Evolutionary conservation across 768 basidiomycete genomes (phyloP), one percentile per base, ranked within the genome.

Genomic region (Russula olivacea): DNA sequence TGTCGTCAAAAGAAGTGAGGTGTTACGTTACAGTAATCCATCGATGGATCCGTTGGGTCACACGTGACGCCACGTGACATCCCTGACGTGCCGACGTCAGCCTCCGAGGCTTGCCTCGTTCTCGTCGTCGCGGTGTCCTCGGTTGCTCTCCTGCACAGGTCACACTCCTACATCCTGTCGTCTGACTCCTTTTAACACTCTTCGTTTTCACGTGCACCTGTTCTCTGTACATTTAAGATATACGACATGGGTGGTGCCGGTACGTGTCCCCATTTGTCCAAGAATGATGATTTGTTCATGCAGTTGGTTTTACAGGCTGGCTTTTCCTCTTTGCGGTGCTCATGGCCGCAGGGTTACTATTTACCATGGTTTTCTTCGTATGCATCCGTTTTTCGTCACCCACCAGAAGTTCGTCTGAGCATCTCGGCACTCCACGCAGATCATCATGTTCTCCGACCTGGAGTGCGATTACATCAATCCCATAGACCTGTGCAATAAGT

Each of bases 401-500:
- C 14, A 23, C 10, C n/a, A n/a, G n/a, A 38, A n/a, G 36, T 55
- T 23, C 32, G 41, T 17, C 32, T 59, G 9, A 58, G 32, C 40
- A n/a, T n/a, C 34, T 52, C 36, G 43, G 34, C 55, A 38, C n/a
- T 23, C 38, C 25, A 19, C 6, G 36, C 69, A 98, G 96, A 98
- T 99, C 72, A 98, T 99, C 80, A 98, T 98, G 96, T 98, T 98
- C 81, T 97, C 94, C 49, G 97, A 98, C 79, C 79, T 98, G 73
- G 96, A 98, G 78, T 97, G 93, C 81, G 94, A 97, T 82, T 98
- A 98, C 79, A 96, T 98, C 81, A 99, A 99, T 77, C 97, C 97
- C 57, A 99, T 99, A 84, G 97, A 99, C 76, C 87, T 98, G 43
- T 98, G 97, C 78, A 98, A 98, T 78, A 98, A 97, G 80, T 87